Evolutionary conservation across 2,329 filamentous ascomycete species (phyloP).

Genomic region (Xylaria sp.): DNA sequence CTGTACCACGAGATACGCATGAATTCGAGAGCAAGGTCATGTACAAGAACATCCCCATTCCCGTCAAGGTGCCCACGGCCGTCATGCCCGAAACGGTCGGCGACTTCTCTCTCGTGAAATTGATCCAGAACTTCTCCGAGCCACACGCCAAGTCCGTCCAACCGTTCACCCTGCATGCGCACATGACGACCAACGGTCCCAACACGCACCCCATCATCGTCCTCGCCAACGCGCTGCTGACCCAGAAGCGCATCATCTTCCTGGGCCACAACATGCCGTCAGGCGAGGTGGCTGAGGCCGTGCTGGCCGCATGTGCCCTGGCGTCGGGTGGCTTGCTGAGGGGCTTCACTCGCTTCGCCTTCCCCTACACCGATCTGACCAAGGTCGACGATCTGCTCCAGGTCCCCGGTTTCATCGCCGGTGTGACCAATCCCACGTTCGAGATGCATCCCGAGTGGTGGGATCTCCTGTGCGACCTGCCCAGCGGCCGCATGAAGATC

Average conservation of each 20-base stretch:
- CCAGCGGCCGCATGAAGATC: conserved; percentile 90
- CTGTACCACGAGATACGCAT: conserved; percentile 86
- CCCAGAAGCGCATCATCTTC: conserved; percentile 94
- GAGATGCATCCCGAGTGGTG: conserved; percentile 96
- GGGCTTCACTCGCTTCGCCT: conserved; percentile 92
- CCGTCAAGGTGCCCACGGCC: conserved; percentile 91
- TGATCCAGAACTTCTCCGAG: conserved; percentile 89
- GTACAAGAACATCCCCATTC: conserved; percentile 94
- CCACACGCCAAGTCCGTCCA: conserved; percentile 77
- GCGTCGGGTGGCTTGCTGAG: conserved; percentile 87
- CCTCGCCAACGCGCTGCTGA: conserved; percentile 87
- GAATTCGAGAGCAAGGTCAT: conserved; percentile 94
- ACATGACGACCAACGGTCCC: conserved; percentile 86
- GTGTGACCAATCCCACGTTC: conserved; percentile 95
- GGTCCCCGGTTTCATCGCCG: conserved; percentile 94
- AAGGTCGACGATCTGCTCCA: conserved; percentile 96
- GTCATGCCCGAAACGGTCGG: conserved; percentile 93
- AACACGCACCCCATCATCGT: conserved; percentile 93
- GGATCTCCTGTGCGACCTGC: conserved; percentile 91
- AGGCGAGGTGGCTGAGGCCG: conserved; percentile 94
- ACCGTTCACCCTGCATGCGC: conserved; percentile 79
- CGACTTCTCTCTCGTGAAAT: conserved; percentile 94
- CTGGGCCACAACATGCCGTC: conserved; percentile 92
- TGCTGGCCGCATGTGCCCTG: conserved; percentile 90
- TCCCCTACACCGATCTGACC: conserved; percentile 95